Conservation (phyloP, 257 asterid species). For the Jasminum sambac region DNA sequence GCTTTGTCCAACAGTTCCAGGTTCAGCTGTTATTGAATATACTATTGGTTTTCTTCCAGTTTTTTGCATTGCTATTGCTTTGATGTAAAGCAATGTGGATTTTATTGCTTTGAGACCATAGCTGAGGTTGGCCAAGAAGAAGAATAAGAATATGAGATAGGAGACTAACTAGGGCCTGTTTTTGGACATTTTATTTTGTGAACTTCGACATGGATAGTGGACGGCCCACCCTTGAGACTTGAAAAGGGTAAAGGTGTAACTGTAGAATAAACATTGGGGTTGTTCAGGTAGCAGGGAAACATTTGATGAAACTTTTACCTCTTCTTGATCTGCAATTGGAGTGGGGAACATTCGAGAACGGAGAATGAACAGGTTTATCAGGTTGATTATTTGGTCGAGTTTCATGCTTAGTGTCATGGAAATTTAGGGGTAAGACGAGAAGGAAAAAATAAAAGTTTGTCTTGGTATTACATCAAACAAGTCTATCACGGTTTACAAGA, state of each 20-base stretch:
- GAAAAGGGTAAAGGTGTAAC: not conserved
- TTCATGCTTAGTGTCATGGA: not conserved
- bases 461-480: not conserved
- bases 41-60: slow-evolving; percentile 18
- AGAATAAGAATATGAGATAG: not conserved
- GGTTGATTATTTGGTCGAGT: not conserved
- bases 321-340: not conserved
- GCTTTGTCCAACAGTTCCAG: slow-evolving; percentile 87
- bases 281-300: not conserved
- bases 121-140: not conserved
- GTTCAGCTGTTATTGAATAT: slow-evolving; percentile 43
- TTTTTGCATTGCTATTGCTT: slow-evolving; percentile 13
- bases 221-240: not conserved
- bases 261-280: not conserved
- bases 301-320: not conserved
- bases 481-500: not conserved
- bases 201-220: not conserved
- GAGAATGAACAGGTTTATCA: not conserved
- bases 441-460: not conserved
- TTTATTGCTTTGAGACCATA: slow-evolving; percentile 5
- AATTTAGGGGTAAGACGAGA: not conserved
- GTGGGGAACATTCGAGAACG: not conserved
- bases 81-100: not conserved
- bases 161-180: not conserved
- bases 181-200: not conserved